Conservation (phyloP, 1,284 basidiomycete species). For the Rhodotorula glutinis region DNA sequence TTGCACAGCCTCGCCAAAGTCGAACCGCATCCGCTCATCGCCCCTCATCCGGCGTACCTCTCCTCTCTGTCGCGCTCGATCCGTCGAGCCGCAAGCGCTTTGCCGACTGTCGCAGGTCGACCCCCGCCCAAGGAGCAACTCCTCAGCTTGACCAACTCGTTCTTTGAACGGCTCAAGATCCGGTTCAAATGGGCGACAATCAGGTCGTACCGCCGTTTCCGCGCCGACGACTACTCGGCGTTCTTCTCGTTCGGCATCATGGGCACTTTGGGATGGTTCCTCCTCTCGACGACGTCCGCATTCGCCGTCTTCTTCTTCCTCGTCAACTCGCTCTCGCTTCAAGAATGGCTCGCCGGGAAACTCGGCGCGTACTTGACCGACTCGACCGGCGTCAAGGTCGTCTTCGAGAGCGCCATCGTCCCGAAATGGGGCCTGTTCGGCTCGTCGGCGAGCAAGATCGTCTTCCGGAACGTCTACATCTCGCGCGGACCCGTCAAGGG, state of each 20-base stretch:
- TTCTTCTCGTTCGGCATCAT: conserved; percentile 86
- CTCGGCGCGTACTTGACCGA: conserved; percentile 91
- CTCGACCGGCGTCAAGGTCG: conserved; percentile 88
- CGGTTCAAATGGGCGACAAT: conserved; percentile 99
- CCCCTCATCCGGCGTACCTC: conserved; percentile 32
- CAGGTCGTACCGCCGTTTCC: conserved; percentile 83
- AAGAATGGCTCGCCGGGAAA: conserved; percentile 83
- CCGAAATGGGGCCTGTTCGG: conserved; percentile 69
- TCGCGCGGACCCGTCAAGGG: conserved; percentile 60
- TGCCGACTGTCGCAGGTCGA: conserved; percentile 26
- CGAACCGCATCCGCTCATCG: conserved; percentile 11
- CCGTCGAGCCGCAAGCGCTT: conserved; percentile 26
- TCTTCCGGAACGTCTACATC: conserved; percentile 94
- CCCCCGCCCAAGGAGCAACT: conserved; percentile 79
- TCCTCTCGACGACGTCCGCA: conserved; percentile 95
- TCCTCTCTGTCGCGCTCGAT: conserved; percentile 32
- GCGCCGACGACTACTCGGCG: conserved; percentile 93
- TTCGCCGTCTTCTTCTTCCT: conserved; percentile 88
- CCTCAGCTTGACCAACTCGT: conserved; percentile 75
- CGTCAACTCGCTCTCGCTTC: conserved; percentile 82
- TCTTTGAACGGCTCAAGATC: conserved; percentile 84
- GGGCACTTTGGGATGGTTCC: conserved; percentile 91
- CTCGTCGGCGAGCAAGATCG: conserved; percentile 78
- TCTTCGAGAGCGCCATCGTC: conserved; percentile 96
- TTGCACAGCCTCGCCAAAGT: conserved; percentile 10